These are phyloP conservation scores for Alternaria dauci DNA, from an alignment of 2,329 filamentous ascomycete species.

Conservation along the genomic window DNA sequence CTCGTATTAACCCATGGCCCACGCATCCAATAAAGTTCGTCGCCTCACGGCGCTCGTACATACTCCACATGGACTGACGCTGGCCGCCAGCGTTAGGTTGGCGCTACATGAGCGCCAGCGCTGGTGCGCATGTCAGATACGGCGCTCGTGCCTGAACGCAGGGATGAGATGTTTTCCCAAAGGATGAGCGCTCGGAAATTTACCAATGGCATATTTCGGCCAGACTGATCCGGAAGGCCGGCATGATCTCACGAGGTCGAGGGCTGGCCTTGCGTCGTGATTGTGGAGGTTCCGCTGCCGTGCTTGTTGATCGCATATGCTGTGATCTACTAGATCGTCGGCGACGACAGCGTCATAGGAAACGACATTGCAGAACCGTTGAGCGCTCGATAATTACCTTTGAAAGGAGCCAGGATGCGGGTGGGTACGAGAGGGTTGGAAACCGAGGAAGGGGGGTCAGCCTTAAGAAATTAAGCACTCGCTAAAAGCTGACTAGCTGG, in stretches of 20 bases:
- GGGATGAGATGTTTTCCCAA: constrained; percentile 11
- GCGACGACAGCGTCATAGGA: neutral
- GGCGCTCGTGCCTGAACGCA: constrained; percentile 22
- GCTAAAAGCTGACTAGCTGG: constrained; percentile 22
- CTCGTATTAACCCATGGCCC: constrained; percentile 26
- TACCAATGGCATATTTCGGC: constrained; percentile 10
- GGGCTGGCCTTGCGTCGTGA: neutral
- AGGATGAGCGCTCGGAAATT: constrained; percentile 5
- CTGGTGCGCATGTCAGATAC: constrained; percentile 14
- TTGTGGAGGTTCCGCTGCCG: neutral
- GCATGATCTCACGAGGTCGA: neutral
- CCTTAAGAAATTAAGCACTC: constrained; percentile 28
- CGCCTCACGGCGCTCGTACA: constrained; percentile 13
- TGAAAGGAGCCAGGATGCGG: neutral
- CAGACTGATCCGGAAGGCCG: constrained; percentile 11
- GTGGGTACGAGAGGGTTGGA: neutral
- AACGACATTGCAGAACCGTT: neutral
- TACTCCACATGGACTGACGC: constrained; percentile 13
- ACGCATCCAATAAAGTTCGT: constrained; percentile 21
- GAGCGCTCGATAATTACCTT: neutral
- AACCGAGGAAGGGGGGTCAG: constrained; percentile 1
- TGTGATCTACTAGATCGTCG: neutral
- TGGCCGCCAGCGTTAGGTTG: constrained; percentile 21
- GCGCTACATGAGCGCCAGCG: constrained; percentile 22
- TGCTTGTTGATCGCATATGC: neutral